These are phyloP conservation scores for Talaromyces stipitatus DNA, from an alignment of 495 filamentous ascomycete species.

Conservation along the genomic window DNA sequence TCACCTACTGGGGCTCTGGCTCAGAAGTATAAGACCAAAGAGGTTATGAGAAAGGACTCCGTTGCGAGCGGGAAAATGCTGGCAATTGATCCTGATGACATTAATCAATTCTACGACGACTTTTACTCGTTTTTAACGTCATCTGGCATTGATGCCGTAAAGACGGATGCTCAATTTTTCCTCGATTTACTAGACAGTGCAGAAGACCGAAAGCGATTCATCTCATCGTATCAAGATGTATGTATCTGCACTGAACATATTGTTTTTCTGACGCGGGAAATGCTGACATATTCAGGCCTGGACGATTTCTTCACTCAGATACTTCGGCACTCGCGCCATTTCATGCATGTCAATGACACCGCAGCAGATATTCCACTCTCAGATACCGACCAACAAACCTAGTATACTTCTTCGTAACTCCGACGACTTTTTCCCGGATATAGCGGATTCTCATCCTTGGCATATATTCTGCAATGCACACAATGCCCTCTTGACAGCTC, in stretches of 20 bases:
- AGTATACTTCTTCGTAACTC: slow-evolving; percentile 72
- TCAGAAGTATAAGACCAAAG: slow-evolving; percentile 66
- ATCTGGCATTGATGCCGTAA: slow-evolving; percentile 72
- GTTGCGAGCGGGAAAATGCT: slow-evolving; percentile 57
- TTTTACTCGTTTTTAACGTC: slow-evolving; percentile 76
- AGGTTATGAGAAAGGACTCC: slow-evolving; percentile 51
- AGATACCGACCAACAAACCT: slow-evolving; percentile 65
- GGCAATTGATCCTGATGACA: slow-evolving; percentile 66
- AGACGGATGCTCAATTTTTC: slow-evolving; percentile 86
- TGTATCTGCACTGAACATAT: background rate
- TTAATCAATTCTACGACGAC: slow-evolving; percentile 73
- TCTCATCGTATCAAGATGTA: slow-evolving; percentile 67
- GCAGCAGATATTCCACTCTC: slow-evolving; percentile 74
- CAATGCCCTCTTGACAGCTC: slow-evolving; percentile 72
- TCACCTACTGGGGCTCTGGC: slow-evolving; percentile 64
- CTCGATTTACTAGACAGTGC: slow-evolving; percentile 67
- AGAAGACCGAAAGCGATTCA: slow-evolving; percentile 57
- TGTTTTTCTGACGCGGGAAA: background rate
- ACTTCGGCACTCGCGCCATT: slow-evolving; percentile 72
- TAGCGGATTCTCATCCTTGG: slow-evolving; percentile 75
- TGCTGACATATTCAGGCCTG: slow-evolving; percentile 39
- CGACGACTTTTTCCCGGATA: slow-evolving; percentile 87
- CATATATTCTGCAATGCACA: slow-evolving; percentile 92
- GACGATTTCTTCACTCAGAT: slow-evolving; percentile 63
- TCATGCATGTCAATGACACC: slow-evolving; percentile 90